These are phyloP conservation scores for Heracleum sosnowskyi DNA, from an alignment of 129 eudicot species.

Conservation along the genomic window DNA sequence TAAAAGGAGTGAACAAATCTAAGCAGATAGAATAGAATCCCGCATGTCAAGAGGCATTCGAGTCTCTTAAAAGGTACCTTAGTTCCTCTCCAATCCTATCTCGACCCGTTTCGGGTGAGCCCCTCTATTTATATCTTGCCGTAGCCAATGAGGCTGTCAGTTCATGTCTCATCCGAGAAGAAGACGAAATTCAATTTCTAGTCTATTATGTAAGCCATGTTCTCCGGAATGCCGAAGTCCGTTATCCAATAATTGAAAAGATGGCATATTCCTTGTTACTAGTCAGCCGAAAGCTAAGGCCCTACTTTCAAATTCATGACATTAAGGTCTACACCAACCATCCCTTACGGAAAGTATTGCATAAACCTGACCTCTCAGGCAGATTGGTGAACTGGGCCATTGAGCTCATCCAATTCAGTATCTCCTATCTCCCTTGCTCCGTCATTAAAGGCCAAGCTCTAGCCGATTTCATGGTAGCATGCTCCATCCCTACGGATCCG, in stretches of 20 bases:
- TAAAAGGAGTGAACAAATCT: not conserved
- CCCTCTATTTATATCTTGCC: not conserved
- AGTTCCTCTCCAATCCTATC: not conserved
- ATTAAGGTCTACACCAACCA: not conserved
- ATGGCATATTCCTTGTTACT: not conserved
- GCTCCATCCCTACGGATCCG: too few relatives aligned
- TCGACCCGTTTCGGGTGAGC: not conserved
- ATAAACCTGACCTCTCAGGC: not conserved
- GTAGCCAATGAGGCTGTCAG: not conserved
- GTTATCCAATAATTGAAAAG: not conserved
- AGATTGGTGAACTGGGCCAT: not conserved
- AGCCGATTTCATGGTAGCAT: not conserved
- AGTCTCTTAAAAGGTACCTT: not conserved
- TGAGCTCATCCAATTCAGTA: not conserved
- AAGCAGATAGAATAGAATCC: not conserved
- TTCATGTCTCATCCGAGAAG: not conserved
- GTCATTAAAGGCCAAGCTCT: not conserved
- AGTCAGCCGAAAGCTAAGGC: not conserved
- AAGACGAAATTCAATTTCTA: accelerated
- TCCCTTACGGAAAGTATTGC: not conserved
- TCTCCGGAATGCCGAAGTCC: not conserved
- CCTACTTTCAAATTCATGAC: not conserved
- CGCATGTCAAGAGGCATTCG: not conserved
- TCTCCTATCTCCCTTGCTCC: not conserved
- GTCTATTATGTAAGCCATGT: not conserved